Evolutionary conservation across 2,329 filamentous ascomycete genomes (phyloP).

Genomic region (Metarhizium guizhouense): DNA sequence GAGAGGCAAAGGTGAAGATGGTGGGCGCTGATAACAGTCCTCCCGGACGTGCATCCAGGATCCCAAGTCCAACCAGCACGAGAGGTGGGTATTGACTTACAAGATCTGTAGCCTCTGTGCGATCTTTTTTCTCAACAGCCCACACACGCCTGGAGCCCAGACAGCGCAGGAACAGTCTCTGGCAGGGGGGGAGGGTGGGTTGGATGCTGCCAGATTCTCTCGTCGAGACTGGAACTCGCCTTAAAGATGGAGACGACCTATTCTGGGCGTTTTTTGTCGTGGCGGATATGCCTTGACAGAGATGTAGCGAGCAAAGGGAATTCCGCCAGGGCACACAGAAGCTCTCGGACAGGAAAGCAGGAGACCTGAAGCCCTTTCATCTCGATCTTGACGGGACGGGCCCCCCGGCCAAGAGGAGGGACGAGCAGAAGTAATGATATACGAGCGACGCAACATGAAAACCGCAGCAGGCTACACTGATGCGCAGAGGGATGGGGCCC

Average conservation of each 20-base stretch:
- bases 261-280: background rate
- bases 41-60: background rate
- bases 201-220: background rate
- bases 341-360: too few species aligned
- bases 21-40: background rate
- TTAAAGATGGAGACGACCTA: background rate
- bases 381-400: background rate
- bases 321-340: too few species aligned
- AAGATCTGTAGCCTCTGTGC: conserved; percentile 10
- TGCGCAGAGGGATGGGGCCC: background rate
- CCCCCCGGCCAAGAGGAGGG: background rate
- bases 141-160: background rate
- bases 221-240: background rate
- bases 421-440: background rate
- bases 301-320: too few species aligned
- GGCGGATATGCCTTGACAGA: background rate
- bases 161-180: background rate
- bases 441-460: background rate
- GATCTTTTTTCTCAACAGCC: conserved; percentile 6
- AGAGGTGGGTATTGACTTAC: conserved; percentile 3
- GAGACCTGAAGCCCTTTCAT: background rate
- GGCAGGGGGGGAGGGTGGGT: conserved; percentile 2
- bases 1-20: background rate
- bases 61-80: background rate
- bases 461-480: background rate